A percentile compares a stretch with the other conserved stretches of the same genome.
phyloP scores from a whole-genome alignment of 2,329 filamentous ascomycete species.

The Paecilomyces variotii region DNA sequence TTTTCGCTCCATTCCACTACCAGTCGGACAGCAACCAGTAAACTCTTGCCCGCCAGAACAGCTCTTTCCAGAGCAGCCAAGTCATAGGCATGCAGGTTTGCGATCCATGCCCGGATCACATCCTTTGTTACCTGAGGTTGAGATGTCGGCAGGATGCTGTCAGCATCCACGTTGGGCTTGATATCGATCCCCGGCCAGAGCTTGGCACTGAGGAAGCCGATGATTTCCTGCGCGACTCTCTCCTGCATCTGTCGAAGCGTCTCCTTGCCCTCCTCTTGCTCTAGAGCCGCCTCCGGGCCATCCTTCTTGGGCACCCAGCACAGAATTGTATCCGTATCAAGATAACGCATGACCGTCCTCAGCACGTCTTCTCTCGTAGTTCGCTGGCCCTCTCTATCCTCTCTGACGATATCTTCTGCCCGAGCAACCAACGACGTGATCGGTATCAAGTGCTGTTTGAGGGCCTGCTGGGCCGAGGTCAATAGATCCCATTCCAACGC shows the following conservation, averaged over 20 bases:
- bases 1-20: slow-evolving; percentile 83
- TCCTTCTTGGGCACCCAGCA: slow-evolving; percentile 68
- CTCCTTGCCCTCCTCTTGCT: slow-evolving; percentile 40
- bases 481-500: slow-evolving; percentile 91
- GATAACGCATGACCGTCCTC: slow-evolving; percentile 67
- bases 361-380: slow-evolving; percentile 57
- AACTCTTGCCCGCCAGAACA: slow-evolving; percentile 76
- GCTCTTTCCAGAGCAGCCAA: slow-evolving; percentile 80
- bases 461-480: slow-evolving; percentile 70
- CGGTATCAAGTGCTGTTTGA: slow-evolving; percentile 80
- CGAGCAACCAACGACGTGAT: slow-evolving; percentile 78
- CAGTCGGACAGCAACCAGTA: slow-evolving; percentile 68
- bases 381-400: slow-evolving; percentile 49
- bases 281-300: slow-evolving; percentile 22
- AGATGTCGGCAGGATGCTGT: slow-evolving; percentile 65
- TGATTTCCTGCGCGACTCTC: slow-evolving; percentile 59
- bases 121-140: slow-evolving; percentile 70
- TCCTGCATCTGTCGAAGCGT: slow-evolving; percentile 67
- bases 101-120: slow-evolving; percentile 70
- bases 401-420: slow-evolving; percentile 68
- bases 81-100: slow-evolving; percentile 65
- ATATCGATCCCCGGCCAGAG: slow-evolving; percentile 83
- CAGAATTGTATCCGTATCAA: slow-evolving; percentile 84
- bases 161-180: slow-evolving; percentile 67
- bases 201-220: slow-evolving; percentile 59